Base-by-base conservation (phyloP, 2,329 filamentous ascomycete species). In the Ophiostoma tasmaniense region DNA sequence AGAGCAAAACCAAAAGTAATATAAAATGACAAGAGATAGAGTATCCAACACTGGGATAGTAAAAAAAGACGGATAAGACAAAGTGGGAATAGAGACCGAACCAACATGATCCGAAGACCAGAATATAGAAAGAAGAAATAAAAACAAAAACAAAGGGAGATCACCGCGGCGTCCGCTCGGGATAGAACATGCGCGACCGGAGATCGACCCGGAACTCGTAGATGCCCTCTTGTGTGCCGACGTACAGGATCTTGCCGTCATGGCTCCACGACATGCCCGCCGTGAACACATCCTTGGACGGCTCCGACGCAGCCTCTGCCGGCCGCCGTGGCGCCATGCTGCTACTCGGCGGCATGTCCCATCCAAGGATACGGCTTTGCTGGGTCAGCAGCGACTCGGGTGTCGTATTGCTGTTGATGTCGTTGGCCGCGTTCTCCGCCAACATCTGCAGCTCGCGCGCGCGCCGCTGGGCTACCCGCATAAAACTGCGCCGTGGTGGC, bases 181-280 rank as follows among this genome's bases (percentile, higher is more conserved):
- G 85, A 71, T 82, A 84, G 39, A 83, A 79, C 76, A 87, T 90
- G 70, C 90, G 82, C 69, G 80, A 82, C 66, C 85, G 81, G 22
- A 88, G 74, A 75, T 92, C 88, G 72, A 93, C 83, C 42, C 83
- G 84, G 73, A 91, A 87, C 78, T 93, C 89, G 74, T 91, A 91
- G 68, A 93, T 89, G 69, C 90, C 90, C 73, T 91, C 87, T 75
- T 91, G 88, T 42, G 87, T 85, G 25, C 85, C 87, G 55, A 89
- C 80, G 73, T 85, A 89, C 87, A 89, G 74, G 28, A 79, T 81
- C 64, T 81, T 81, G 1, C 87, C 87, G 73, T 89, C 84, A 45
- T 85, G 82, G 72, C 85, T 87, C 87, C 87, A 89, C 28, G 82
- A 80, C 72, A 88, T 77, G 1, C 87, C 87, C 13, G 86, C 84